Conservation (phyloP, 1,284 basidiomycete species). For the Leccinum pachyderme region DNA sequence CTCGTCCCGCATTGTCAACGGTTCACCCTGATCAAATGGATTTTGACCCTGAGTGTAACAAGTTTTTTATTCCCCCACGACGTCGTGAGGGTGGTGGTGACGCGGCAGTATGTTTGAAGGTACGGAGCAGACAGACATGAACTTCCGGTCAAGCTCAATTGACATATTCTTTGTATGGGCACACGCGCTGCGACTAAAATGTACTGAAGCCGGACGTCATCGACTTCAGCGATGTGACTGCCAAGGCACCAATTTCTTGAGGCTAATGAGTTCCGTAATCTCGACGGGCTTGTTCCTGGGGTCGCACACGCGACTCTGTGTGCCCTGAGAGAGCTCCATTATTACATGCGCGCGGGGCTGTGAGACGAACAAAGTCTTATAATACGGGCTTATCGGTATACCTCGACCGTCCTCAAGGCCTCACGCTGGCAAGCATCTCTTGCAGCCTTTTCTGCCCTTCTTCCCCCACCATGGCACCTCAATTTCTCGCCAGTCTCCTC, state of each 20-base stretch:
- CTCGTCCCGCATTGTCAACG: too few species aligned
- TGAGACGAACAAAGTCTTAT: background rate
- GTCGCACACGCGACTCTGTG: background rate
- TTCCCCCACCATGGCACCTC: conserved; percentile 20
- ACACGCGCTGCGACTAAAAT: background rate
- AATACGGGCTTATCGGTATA: background rate
- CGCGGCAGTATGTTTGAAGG: background rate
- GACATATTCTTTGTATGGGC: background rate
- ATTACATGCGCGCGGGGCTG: background rate
- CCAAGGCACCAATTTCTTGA: background rate
- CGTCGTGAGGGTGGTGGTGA: background rate
- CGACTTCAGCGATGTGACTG: background rate
- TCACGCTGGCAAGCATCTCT: background rate
- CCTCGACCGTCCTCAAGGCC: background rate
- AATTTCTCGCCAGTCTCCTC: conserved; percentile 41
- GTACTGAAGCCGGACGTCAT: background rate
- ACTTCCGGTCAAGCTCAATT: background rate
- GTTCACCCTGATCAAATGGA: background rate
- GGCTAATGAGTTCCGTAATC: background rate
- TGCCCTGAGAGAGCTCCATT: background rate
- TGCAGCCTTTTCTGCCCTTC: background rate
- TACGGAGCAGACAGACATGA: background rate
- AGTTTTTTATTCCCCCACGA: background rate
- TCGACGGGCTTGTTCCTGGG: background rate
- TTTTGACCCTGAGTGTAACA: background rate